Percentiles rank a stretch among this genome's conserved stretches.
Conservation (phyloP, 1,139 yeast genomes). For the Candida tetrigidarum region DNA sequence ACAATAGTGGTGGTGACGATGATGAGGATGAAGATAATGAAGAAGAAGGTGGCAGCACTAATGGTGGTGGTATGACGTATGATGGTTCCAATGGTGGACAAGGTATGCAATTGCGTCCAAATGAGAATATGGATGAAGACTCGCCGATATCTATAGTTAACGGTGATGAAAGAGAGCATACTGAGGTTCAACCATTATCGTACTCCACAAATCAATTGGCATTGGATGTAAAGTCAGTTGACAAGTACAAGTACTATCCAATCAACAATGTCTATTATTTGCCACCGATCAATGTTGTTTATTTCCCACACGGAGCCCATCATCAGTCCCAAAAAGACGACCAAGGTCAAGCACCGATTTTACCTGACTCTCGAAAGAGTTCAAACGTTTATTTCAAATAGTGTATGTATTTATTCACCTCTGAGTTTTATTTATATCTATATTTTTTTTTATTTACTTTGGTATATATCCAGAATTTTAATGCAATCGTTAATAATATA, state of each 20-base stretch:
- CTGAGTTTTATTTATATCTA: background rate
- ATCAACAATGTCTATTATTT: slow-evolving; percentile 58
- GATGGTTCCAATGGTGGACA: slow-evolving; percentile 11
- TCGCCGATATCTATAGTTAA: slow-evolving; percentile 13
- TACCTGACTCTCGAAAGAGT: slow-evolving; percentile 26
- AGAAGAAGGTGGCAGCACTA: slow-evolving; percentile 12
- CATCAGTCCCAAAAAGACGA: slow-evolving; percentile 31
- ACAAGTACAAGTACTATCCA: slow-evolving; percentile 56
- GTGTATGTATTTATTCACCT: background rate
- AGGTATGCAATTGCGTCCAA: slow-evolving; percentile 3
- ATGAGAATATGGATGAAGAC: slow-evolving; percentile 9
- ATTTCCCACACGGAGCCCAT: slow-evolving; percentile 63
- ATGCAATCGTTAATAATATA: too few species aligned
- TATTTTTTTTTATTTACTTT: background rate
- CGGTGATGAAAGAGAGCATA: slow-evolving; percentile 4
- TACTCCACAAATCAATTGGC: slow-evolving; percentile 19
- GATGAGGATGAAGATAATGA: slow-evolving; percentile 16
- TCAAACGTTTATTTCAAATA: slow-evolving; percentile 38
- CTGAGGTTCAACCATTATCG: slow-evolving; percentile 16
- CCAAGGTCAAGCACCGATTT: slow-evolving; percentile 16
- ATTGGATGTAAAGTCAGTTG: slow-evolving; percentile 21
- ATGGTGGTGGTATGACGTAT: slow-evolving; percentile 14
- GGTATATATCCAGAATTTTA: background rate
- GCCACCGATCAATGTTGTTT: slow-evolving; percentile 63
- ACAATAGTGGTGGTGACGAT: slow-evolving; percentile 1